Evolutionary conservation across 1,284 basidiomycete species (phyloP), one percentile per base, ranked within the genome.

Genomic region (Leccinum variabile): DNA sequence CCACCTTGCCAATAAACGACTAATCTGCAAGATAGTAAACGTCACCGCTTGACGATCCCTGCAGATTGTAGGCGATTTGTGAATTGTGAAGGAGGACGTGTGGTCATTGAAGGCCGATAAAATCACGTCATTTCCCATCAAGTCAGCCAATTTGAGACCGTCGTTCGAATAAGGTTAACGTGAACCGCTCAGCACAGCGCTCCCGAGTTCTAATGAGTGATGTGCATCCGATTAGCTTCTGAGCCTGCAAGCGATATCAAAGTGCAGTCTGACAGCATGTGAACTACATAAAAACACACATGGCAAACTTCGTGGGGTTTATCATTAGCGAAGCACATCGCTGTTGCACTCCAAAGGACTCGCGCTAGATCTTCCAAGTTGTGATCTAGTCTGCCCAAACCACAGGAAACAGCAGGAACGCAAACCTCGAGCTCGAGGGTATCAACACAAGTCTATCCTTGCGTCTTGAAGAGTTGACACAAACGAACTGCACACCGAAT

Each of bases 361-460:
- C 44, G 11, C 18, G 6, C 44, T 46, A 22, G 22, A 3, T 25
- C 49, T 50, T 50, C 22, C 49, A 25, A 50, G 1, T 50, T 50
- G 13, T 14, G 49, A 60, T 54, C 41, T 62, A 61, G 25, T 63
- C 60, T 35, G 33, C 44, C 46, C 60, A 61, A 32, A 33, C 5
- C 35, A 56, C 32, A 52, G 32, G 44, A 22, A 7, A 46, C 6
- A 22, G 18, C 22, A 41, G 11, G 22, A 50, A 25, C 58, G 30
- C 18, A 60, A 59, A 59, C 37, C 22, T 13, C 10, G 9, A 11
- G 41, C n/a, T 44, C 9, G n/a, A 44, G 41, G 5, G 9, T 32
- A n/a, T 14, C 35, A 61, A 60, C 35, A n/a, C 16, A 18, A 10
- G 8, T 28, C 22, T 25, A 35, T 35, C 32, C 53, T 54, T 28